A percentile compares a stretch with the other conserved stretches of the same genome.
Evolutionary conservation across 2,329 filamentous ascomycete genomes (phyloP).

Genomic region (Xylariales sp.): DNA sequence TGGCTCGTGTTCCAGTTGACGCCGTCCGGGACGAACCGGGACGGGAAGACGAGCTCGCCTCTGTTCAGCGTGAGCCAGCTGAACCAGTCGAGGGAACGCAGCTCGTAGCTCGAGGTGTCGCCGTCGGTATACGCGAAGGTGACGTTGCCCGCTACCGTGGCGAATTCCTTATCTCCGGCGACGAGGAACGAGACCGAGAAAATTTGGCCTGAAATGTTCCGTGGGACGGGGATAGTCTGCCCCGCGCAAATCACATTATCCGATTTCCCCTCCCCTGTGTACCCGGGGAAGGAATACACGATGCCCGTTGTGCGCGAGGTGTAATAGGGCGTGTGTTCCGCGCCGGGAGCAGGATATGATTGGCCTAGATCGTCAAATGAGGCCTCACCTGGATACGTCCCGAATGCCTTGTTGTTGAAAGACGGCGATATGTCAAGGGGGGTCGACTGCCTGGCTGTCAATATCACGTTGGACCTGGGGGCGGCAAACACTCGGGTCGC

Average conservation of each 20-base stretch:
- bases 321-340: constrained; percentile 50
- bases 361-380: constrained; percentile 57
- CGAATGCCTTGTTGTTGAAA: constrained; percentile 63
- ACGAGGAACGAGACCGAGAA: constrained; percentile 59
- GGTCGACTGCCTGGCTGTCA: constrained; percentile 43
- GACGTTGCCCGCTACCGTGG: constrained; percentile 55
- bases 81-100: constrained; percentile 59
- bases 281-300: constrained; percentile 56
- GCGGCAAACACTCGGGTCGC: too few relatives aligned
- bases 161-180: constrained; percentile 54
- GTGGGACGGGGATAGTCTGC: constrained; percentile 53
- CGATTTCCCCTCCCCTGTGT: constrained; percentile 48
- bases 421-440: constrained; percentile 50
- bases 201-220: constrained; percentile 15
- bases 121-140: constrained; percentile 58
- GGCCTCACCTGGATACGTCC: constrained; percentile 57
- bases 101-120: constrained; percentile 53
- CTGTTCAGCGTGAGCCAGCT: constrained; percentile 58
- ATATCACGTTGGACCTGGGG: not conserved
- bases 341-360: constrained; percentile 54
- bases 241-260: constrained; percentile 59
- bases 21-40: constrained; percentile 52
- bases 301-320: constrained; percentile 56
- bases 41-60: constrained; percentile 59
- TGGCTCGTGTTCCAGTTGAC: constrained; percentile 53